These are phyloP conservation scores for Blastomyces parvus DNA, from an alignment of 2,329 filamentous ascomycete species.

Conservation along the genomic window DNA sequence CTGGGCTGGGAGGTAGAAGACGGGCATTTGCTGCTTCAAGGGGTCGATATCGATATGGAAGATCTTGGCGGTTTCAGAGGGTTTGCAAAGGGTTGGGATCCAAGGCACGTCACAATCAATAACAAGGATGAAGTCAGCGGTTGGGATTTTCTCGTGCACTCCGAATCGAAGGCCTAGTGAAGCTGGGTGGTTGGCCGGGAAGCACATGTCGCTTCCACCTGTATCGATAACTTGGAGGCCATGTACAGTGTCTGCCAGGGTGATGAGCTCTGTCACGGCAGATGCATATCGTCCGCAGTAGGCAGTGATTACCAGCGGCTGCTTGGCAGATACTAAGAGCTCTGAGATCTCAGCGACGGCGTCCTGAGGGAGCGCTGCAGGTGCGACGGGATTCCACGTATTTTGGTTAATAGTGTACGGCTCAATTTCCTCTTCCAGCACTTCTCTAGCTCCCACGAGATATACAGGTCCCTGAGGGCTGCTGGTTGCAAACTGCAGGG, in stretches of 20 bases:
- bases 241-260: constrained; percentile 39
- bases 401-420: constrained; percentile 60
- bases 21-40: constrained; percentile 62
- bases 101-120: constrained; percentile 87
- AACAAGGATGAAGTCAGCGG: constrained; percentile 75
- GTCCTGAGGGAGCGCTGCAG: constrained; percentile 50
- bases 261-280: constrained; percentile 38
- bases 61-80: constrained; percentile 47
- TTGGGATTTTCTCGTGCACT: constrained; percentile 60
- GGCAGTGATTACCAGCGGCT: constrained; percentile 43
- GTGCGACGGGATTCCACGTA: constrained; percentile 61
- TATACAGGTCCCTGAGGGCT: constrained; percentile 75
- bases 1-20: constrained; percentile 60
- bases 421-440: constrained; percentile 75
- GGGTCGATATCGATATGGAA: constrained; percentile 59
- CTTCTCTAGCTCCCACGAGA: constrained; percentile 64
- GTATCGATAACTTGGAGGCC: constrained; percentile 45
- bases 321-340: constrained; percentile 38
- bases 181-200: constrained; percentile 40
- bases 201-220: constrained; percentile 45
- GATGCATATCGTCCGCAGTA: constrained; percentile 41
- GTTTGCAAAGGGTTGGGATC: constrained; percentile 68
- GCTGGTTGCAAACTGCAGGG: constrained; percentile 68
- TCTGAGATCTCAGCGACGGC: constrained; percentile 37
- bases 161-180: constrained; percentile 66